Evolutionary conservation across 148 eudicot species (phyloP), one percentile per base, ranked within the genome.

Genomic region (Chenopodium album): DNA sequence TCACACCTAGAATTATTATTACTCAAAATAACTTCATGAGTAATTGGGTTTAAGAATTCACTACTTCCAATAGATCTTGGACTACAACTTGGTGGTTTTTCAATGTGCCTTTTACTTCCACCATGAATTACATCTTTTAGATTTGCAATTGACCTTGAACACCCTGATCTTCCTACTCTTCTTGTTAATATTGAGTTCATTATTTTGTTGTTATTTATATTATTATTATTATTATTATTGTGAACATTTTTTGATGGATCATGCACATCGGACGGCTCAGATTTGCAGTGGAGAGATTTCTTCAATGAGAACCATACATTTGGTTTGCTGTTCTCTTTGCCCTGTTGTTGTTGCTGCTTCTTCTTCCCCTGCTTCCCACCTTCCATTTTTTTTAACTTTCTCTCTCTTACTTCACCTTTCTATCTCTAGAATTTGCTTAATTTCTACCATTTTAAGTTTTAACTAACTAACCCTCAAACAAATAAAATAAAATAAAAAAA

Each of bases 21-120:
- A 56, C 92, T 94, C 81, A 96, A 76, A 72, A 96, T 90, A 7
- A 96, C 99, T 76, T 96, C 98, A 85, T 96, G 99, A 34, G 97
- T 89, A 60, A 96, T 92, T 50, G 99, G 99, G 91, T 96, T 96
- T 0, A 92, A 76, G 77, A 96, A 96, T 28, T 96, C 99, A 86
- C 92, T 94, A 74, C 99, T 96, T 0, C 98, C 99, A 6, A 96
- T 94, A 19, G 99, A 96, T 82, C 99, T 91, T 22, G 99, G 99
- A 60, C 98, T 96, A 75, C 95, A 91, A 78, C 89, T 92, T 1
- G 92, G 91, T 3, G 98, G 94, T 72, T 80, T 94, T 12, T 92
- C 97, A 54, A 88, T 79, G 76, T 94, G 99, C 73, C 99, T 88
- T 86, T 90, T 96, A 84, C 99, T 96, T 7, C 98, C 98, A 10